Base-by-base conservation (phyloP, 177 flowering plant species). In the Vitis hybrid region DNA sequence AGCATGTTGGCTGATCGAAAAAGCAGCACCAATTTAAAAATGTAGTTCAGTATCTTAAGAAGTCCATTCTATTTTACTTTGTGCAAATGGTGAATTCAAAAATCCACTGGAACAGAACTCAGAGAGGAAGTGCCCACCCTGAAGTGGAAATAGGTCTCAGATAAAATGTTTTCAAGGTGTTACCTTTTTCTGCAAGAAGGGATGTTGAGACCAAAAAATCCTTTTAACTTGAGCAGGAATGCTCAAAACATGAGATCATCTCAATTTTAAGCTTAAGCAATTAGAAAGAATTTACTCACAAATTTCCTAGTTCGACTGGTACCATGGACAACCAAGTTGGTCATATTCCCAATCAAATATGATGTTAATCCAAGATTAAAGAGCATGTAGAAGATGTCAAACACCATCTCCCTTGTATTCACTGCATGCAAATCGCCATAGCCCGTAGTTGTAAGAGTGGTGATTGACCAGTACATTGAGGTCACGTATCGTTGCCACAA, bases 311-410 rank as follows among this genome's bases (percentile, higher is more conserved):
- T 90, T 64, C 87, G 83, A 45, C 84, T 70, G 19, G 89, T 87
- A 2, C 82, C 82, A 60, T 89, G 90, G 66, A 87, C 90, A 49
- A 91, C 82, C 80, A 91, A 70, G 78, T 83, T 87, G 67, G 88
- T 90, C 90, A 90, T 90, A 64, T 90, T 90, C 61, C 92, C 95
- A 45, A 90, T 82, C 58, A 88, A 60, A 56, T 88, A 90, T 7
- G 93, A 76, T 8, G 77, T 80, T 62, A 90, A 73, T 2, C 88
- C 90, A 12, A 90, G 79, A 74, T 82, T 84, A 69, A 88, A 85
- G 58, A 88, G 70, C 89, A 86, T 80, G 79, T 76, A 90, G 67
- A 82, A 78, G n/a, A 79, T 77, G 64, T 73, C 82, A 62, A 89
- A 87, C 10, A 78, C 4, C 89, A 79, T 87, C 75, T 91, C 93